Conservation (phyloP, 306 rosid genomes). For the Trichosanthes truncata region DNA sequence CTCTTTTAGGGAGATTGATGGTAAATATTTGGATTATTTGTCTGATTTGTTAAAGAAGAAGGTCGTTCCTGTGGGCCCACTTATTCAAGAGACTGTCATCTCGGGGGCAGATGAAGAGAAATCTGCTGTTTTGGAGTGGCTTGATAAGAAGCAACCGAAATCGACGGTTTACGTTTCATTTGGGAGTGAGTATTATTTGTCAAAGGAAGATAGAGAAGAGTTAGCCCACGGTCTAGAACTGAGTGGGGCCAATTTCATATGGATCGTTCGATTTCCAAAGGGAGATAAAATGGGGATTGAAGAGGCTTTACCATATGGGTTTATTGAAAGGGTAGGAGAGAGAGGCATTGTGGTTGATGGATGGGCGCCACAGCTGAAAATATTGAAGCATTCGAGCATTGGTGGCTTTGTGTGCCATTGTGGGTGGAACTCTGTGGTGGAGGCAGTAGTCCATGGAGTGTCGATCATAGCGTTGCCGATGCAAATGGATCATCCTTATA, state of each 20-base stretch:
- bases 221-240: slow-evolving; percentile 13
- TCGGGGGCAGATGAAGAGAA: not conserved
- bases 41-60: not conserved
- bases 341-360: slow-evolving; percentile 1
- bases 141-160: not conserved
- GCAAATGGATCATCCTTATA: not conserved
- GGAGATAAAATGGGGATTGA: not conserved
- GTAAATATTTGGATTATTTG: slow-evolving; percentile 8
- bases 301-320: slow-evolving; percentile 15
- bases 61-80: slow-evolving; percentile 12
- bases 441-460: not conserved
- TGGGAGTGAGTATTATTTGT: slow-evolving; percentile 20
- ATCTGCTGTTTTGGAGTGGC: not conserved
- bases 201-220: slow-evolving; percentile 7
- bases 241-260: slow-evolving; percentile 13
- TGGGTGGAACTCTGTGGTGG: slow-evolving; percentile 22
- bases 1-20: slow-evolving; percentile 2
- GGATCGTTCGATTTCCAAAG: slow-evolving; percentile 13
- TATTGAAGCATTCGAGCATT: slow-evolving; percentile 2
- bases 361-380: slow-evolving; percentile 20
- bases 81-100: not conserved
- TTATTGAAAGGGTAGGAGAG: slow-evolving; percentile 1
- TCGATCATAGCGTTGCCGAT: not conserved
- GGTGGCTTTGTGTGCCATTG: slow-evolving; percentile 24
- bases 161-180: slow-evolving; percentile 20